Base-by-base conservation (phyloP, 2,329 filamentous ascomycete species). In the Fonsecaea multimorphosa region DNA sequence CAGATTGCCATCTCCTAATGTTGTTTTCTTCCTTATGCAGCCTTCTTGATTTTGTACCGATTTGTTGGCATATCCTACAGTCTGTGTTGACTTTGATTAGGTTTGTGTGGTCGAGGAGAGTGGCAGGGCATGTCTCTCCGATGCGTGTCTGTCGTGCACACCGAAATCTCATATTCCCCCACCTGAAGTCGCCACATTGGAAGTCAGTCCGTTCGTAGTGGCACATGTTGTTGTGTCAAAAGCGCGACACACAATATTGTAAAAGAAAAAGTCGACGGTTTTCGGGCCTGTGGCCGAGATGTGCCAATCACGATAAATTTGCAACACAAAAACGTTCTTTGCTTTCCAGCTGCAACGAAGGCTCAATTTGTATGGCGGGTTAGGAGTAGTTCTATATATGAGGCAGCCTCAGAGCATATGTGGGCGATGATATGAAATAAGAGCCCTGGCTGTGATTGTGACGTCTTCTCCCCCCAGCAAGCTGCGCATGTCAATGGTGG, bases 151-250 rank as follows among this genome's bases (percentile, higher is more conserved):
- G 44, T 49, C 44, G 44, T 24, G 8, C 44, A 24, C 44, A 49
- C 2, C 44, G 44, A 24, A 24, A 11, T 24, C 14, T 24, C 44
- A 49, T 24, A 49, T 49, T 49, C 9, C 44, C 44, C 44, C 44
- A 49, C 3, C 44, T 9, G 5, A 49, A 49, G 11, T 49, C 44
- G 19, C 44, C 44, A 19, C 44, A 49, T 49, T 49, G 44, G 14
- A 49, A 49, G 19, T 49, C 44, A 49, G 44, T 49, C 22, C 44
- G 8, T 49, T 49, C 44, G 24, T 11, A 49, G 44, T 49, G 19
- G 3, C 44, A 49, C 44, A 49, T 49, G 8, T 49, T 24, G 44
- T 7, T 49, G 11, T 24, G 44, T 14, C 19, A 12, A 49, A 3
- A 12, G 9, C 44, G 19, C 9, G 11, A 3, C 11, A 24, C 8